Conservation (phyloP, 2,329 filamentous ascomycete species). For the Colletotrichum sp. region DNA sequence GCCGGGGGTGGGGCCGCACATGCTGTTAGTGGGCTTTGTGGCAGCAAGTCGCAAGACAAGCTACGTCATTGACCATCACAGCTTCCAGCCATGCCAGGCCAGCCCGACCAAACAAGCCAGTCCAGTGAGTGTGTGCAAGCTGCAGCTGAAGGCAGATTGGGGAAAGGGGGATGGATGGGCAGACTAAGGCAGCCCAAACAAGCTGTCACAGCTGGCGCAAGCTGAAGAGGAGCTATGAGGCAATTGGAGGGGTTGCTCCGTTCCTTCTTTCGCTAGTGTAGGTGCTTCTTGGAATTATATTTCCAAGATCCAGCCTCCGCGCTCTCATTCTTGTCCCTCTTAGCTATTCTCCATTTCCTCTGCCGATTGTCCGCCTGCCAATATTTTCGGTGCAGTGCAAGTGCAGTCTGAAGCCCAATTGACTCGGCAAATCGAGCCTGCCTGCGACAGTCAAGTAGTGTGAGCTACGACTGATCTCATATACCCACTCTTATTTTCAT, state of each 20-base stretch:
- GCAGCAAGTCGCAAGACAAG: constrained; percentile 13
- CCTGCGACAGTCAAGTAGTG: background rate
- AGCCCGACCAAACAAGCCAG: background rate
- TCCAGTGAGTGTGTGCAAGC: background rate
- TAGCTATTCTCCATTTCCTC: background rate
- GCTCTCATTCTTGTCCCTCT: background rate
- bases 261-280: background rate
- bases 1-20: constrained; percentile 5
- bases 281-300: background rate
- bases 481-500: background rate
- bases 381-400: background rate
- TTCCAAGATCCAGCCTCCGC: background rate
- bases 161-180: background rate
- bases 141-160: constrained; percentile 6
- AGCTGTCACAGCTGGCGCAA: background rate
- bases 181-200: background rate
- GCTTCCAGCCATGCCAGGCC: background rate
- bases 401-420: background rate
- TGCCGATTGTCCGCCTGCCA: constrained; percentile 2
- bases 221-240: constrained; percentile 17
- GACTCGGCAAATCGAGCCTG: background rate
- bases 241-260: constrained; percentile 15
- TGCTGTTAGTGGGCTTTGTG: constrained; percentile 8
- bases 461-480: background rate
- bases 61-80: constrained; percentile 22